These are phyloP conservation scores for Syzygium jambos DNA, from an alignment of 345 rosid genomes.

Conservation along the genomic window DNA sequence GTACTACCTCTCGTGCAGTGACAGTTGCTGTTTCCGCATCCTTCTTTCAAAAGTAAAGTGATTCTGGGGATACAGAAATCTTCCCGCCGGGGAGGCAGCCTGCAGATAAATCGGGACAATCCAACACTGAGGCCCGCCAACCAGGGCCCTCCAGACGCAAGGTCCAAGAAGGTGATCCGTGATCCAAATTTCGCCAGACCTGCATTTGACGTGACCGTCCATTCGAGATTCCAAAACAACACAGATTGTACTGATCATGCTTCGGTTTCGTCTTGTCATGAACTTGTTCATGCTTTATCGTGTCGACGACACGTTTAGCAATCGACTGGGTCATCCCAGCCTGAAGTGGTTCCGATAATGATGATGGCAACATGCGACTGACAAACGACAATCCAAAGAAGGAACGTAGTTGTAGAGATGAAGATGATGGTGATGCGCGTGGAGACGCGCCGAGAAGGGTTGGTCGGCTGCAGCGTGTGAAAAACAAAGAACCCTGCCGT, in stretches of 20 bases:
- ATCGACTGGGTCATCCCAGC: neutral
- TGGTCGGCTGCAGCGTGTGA: neutral
- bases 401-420: neutral
- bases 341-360: neutral
- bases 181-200: neutral
- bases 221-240: neutral
- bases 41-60: neutral
- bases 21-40: too few relatives aligned
- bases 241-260: neutral
- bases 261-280: fast-evolving
- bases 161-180: neutral
- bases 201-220: neutral
- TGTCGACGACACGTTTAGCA: neutral
- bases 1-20: too few relatives aligned
- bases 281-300: neutral
- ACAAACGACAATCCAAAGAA: neutral
- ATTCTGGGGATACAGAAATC: neutral
- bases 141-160: neutral
- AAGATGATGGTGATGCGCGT: neutral
- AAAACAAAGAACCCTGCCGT: neutral
- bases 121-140: neutral
- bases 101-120: neutral
- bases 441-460: neutral
- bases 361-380: neutral
- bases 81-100: neutral